Conservation (phyloP, 345 rosid genomes). For the Aquilaria yunnanensis region DNA sequence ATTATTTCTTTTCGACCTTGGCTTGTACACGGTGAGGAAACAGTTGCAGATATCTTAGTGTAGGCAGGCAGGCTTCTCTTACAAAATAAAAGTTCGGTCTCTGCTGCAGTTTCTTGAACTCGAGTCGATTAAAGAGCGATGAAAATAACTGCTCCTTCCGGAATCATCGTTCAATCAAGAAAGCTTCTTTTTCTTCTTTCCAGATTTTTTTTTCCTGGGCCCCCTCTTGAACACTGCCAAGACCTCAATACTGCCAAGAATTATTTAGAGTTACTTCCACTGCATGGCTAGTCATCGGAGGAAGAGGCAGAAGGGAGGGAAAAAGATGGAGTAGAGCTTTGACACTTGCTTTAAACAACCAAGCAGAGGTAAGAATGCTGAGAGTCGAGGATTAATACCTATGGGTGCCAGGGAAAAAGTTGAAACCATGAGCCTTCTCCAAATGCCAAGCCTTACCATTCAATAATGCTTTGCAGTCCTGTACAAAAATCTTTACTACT, state of each 20-base stretch:
- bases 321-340: background rate
- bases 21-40: too few species aligned
- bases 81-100: too few species aligned
- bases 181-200: constrained; percentile 27
- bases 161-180: too few species aligned
- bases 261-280: constrained; percentile 5
- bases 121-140: too few species aligned
- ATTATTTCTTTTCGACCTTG: too few species aligned
- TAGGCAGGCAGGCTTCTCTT: too few species aligned
- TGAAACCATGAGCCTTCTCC: constrained; percentile 85
- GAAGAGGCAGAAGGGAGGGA: background rate
- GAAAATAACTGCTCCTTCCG: too few species aligned
- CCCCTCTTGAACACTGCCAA: constrained; percentile 70
- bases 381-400: constrained; percentile 35
- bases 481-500: constrained; percentile 13
- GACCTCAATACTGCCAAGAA: constrained; percentile 66
- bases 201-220: constrained; percentile 55
- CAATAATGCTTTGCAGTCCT: constrained; percentile 80
- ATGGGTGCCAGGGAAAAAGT: constrained; percentile 92
- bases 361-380: too few species aligned
- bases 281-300: background rate
- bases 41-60: too few species aligned
- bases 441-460: constrained; percentile 64
- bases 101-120: too few species aligned
- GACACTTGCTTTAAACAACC: too few species aligned